Percentiles rank a stretch among this genome's conserved stretches.
Evolutionary conservation across 2,329 filamentous ascomycete species (phyloP).

Genomic region (Xylaria sp.): DNA sequence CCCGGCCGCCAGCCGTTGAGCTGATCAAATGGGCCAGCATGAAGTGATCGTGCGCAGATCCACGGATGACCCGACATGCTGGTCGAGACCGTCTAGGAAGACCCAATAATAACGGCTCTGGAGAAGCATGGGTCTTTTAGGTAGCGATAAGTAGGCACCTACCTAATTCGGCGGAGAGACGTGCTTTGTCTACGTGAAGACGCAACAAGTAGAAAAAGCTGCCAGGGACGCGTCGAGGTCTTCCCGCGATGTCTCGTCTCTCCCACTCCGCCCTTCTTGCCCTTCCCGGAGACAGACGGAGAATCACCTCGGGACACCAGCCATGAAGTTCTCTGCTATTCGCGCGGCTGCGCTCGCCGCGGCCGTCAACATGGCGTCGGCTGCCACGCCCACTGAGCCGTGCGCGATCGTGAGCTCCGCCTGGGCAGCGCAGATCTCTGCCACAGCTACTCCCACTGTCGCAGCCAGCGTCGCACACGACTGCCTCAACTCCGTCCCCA

Average conservation of each 20-base stretch:
- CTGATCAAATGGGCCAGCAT: background rate
- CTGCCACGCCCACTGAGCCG: constrained; percentile 43
- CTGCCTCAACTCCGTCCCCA: constrained; percentile 56
- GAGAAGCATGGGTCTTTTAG: constrained; percentile 15
- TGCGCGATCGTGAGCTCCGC: constrained; percentile 48
- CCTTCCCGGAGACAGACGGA: constrained; percentile 27
- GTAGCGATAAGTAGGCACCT: constrained; percentile 36
- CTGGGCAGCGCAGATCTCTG: constrained; percentile 47
- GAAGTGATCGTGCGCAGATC: constrained; percentile 23
- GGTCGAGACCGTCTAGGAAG: constrained; percentile 14
- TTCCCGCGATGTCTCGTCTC: constrained; percentile 19
- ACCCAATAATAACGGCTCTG: constrained; percentile 26
- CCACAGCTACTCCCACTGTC: constrained; percentile 50
- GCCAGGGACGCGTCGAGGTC: constrained; percentile 13
- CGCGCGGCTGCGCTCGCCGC: constrained; percentile 34
- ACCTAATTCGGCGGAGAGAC: constrained; percentile 35
- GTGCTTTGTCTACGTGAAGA: constrained; percentile 29
- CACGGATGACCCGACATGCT: constrained; percentile 22
- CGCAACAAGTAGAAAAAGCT: constrained; percentile 29
- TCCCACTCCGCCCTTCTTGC: constrained; percentile 19
- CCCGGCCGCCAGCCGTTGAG: background rate
- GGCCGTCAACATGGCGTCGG: constrained; percentile 25
- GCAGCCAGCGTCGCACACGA: constrained; percentile 54
- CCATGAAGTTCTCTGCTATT: constrained; percentile 38
- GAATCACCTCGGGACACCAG: constrained; percentile 5